Base-by-base conservation (phyloP, 1,284 basidiomycete genomes). In the Ganoderma multipileum region DNA sequence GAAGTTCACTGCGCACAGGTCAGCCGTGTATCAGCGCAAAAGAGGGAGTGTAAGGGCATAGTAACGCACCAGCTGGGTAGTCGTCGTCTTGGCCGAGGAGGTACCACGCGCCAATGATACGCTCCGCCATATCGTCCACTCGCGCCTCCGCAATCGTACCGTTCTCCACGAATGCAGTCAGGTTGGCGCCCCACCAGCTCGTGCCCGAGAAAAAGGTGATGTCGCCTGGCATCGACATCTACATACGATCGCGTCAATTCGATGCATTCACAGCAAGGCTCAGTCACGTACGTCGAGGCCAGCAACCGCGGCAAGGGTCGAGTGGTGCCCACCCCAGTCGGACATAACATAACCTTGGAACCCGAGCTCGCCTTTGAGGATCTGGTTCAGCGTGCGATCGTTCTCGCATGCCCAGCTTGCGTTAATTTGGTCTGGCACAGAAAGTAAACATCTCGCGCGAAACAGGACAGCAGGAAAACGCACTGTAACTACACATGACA, bases 281-380 rank as follows among this genome's bases (percentile, higher is more conserved):
- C n/a, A n/a, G n/a, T n/a, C n/a, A n/a, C n/a, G n/a, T n/a, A n/a
- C 88, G 52, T 55, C 94, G 23, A 95, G 82, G n/a, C 94, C 94
- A 16, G 86, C 86, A 0, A 87, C 84, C 28, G 83, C 91, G 73
- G 83, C 86, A 72, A 87, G 85, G 2, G 86, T 91, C 0, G 87
- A 87, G 69, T 80, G 79, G 54, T 83, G 84, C 0, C 88, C 91
- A 50, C 77, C 76, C 93, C 93, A 94, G 78, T 94, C 93, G 1
- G 86, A 87, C 86, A 89, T 86, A 64, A 90, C 82, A 75, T 83
- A 92, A 30, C 94, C 94, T 78, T 91, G 90, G 85, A 95, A 96
- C 3, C 90, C 91, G 66, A 89, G 87, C 80, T 96, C 93, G 36
- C 84, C 82, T 81, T 96, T 96, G 69, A 96, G 83, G 47, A 95